Percentiles rank a stretch among this genome's conserved stretches.
Conservation (phyloP, 2,329 filamentous ascomycete species). For the Epichloe festucae region DNA sequence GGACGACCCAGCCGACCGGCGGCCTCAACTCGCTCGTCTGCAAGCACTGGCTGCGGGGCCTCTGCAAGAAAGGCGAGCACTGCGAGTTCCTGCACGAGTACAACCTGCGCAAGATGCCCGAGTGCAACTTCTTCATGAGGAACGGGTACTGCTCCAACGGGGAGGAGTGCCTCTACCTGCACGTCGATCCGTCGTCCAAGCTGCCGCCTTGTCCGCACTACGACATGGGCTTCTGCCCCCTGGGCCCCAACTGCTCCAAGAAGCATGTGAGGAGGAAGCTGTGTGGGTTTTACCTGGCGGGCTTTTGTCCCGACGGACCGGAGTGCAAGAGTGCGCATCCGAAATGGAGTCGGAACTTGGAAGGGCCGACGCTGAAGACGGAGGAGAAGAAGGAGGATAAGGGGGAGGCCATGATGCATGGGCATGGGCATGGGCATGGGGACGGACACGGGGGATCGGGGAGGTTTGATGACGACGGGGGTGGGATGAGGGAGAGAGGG, state of each 20-base stretch:
- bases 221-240: slow-evolving; percentile 89
- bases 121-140: slow-evolving; percentile 91
- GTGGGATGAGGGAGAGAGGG: slow-evolving; percentile 17
- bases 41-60: slow-evolving; percentile 94
- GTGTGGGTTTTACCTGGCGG: slow-evolving; percentile 78
- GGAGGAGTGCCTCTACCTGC: slow-evolving; percentile 88
- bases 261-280: slow-evolving; percentile 74
- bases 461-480: slow-evolving; percentile 15
- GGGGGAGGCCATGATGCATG: slow-evolving; percentile 20
- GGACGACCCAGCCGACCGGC: slow-evolving; percentile 19
- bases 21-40: slow-evolving; percentile 78
- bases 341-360: slow-evolving; percentile 63
- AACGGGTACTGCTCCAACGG: slow-evolving; percentile 94
- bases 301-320: slow-evolving; percentile 79
- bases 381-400: slow-evolving; percentile 43
- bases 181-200: slow-evolving; percentile 72
- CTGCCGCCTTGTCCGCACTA: slow-evolving; percentile 79
- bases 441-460: slow-evolving; percentile 19
- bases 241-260: slow-evolving; percentile 77
- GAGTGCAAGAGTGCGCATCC: slow-evolving; percentile 75
- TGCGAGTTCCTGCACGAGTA: slow-evolving; percentile 99
- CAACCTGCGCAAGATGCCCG: slow-evolving; percentile 94
- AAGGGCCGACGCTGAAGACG: slow-evolving; percentile 60
- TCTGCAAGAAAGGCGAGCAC: slow-evolving; percentile 93
- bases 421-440: slow-evolving; percentile 14